These are phyloP conservation scores for Nigrograna mackinnonii DNA, from an alignment of 2,329 filamentous ascomycete genomes.

Conservation along the genomic window DNA sequence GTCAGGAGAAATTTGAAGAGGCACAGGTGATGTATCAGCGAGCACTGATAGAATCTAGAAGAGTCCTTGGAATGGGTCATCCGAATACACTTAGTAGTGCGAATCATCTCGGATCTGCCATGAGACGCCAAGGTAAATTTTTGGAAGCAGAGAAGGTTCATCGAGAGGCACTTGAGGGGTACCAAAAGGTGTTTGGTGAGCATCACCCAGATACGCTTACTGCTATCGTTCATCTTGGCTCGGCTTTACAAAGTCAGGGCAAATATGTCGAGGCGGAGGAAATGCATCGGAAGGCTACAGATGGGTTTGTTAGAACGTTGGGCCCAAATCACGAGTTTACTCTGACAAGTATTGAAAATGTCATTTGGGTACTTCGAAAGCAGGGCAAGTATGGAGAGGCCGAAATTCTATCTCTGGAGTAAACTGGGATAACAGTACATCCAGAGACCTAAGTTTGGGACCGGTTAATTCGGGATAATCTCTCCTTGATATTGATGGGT, in stretches of 20 bases:
- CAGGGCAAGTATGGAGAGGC: conserved; percentile 7
- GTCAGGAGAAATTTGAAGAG: not conserved
- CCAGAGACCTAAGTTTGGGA: no score
- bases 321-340: conserved; percentile 8
- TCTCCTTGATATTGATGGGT: no score
- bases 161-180: not conserved
- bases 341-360: conserved; percentile 3
- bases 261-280: conserved; percentile 1
- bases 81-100: not conserved
- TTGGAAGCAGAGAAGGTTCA: not conserved
- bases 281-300: not conserved
- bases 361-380: conserved; percentile 1
- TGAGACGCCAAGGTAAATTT: not conserved
- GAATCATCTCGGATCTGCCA: not conserved
- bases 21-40: not conserved
- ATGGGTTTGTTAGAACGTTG: not conserved
- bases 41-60: no score
- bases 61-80: not conserved
- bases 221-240: not conserved
- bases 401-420: no score
- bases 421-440: no score
- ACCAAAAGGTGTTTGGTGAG: conserved; percentile 9
- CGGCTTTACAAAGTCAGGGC: not conserved
- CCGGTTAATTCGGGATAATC: no score
- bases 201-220: not conserved